Evolutionary conservation across 2,329 filamentous ascomycete genomes (phyloP).

Genomic region (Fusarium sp.): DNA sequence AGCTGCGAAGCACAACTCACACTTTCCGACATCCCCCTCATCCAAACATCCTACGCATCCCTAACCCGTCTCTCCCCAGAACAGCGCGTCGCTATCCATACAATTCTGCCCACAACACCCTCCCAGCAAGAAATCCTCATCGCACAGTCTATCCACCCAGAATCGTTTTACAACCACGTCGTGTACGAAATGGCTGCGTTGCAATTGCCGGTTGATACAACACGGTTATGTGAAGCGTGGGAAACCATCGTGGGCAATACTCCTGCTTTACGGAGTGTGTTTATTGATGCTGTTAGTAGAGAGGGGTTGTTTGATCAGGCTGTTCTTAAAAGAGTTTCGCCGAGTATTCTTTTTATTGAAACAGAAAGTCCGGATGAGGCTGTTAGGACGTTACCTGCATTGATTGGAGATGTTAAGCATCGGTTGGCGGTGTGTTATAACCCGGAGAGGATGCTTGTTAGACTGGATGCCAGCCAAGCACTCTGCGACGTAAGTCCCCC

Average conservation of each 20-base stretch:
- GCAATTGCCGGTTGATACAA: slow-evolving; percentile 55
- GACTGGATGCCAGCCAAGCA: slow-evolving; percentile 63
- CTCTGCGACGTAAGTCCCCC: slow-evolving; percentile 57
- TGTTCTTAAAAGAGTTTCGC: slow-evolving; percentile 59
- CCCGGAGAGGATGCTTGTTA: slow-evolving; percentile 57
- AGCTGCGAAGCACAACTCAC: slow-evolving; percentile 60
- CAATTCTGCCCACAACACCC: slow-evolving; percentile 60
- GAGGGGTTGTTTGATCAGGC: slow-evolving; percentile 63
- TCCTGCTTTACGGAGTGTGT: slow-evolving; percentile 61
- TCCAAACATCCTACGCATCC: slow-evolving; percentile 60
- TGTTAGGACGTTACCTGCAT: slow-evolving; percentile 56
- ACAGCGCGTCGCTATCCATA: slow-evolving; percentile 61
- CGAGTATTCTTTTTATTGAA: slow-evolving; percentile 65
- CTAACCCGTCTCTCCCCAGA: slow-evolving; percentile 58
- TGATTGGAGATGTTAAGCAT: slow-evolving; percentile 58
- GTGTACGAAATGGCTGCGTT: slow-evolving; percentile 60
- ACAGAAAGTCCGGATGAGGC: slow-evolving; percentile 53
- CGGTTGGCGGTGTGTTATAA: slow-evolving; percentile 62
- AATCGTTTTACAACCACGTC: slow-evolving; percentile 57
- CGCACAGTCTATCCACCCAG: slow-evolving; percentile 55
- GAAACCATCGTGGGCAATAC: slow-evolving; percentile 60
- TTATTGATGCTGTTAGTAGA: slow-evolving; percentile 62
- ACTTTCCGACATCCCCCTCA: slow-evolving; percentile 60
- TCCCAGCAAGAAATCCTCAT: slow-evolving; percentile 63
- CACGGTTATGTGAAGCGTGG: slow-evolving; percentile 62